Base-by-base conservation (phyloP, 306 rosid genomes). In the Abrus precatorius region DNA sequence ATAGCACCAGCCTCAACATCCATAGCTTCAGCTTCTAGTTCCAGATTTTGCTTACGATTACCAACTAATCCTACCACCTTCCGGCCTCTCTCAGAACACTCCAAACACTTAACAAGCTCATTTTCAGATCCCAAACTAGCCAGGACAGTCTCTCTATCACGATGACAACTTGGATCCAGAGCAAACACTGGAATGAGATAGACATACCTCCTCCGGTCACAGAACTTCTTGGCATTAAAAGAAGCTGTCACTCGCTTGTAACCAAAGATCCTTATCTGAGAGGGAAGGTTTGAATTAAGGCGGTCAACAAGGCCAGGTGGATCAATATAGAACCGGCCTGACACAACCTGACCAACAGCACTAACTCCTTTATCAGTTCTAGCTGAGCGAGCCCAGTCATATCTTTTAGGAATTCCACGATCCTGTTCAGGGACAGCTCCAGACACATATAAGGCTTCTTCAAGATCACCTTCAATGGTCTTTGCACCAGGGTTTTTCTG, bases 401-500 rank as follows among this genome's bases (percentile, higher is more conserved):
- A 92, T 9, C 95, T 90, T 72, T 89, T 87, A 14, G 97, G 87
- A 56, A 43, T 69, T 76, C 89, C 91, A 2, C 94, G 97, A 75
- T 91, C 97, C 10, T 90, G 95, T 41, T 95, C 97, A 50, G 99
- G 93, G 4, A 93, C 95, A 32, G 90, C 97, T 43, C 93, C 93
- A 79, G 99, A 81, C 40, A 48, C 78, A 84, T 82, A 93, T 28
- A 95, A 88, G 49, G 93, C 97, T 79, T 95, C 97, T 78, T 95
- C 99, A 33, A 95, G 89, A 80, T 93, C 99, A 57, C 97, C 93
- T 83, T 95, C 99, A 64, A 93, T 95, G 81, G 99, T 93, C 86
- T 95, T 95, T 54, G 97, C 99, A 78, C 99, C 97, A 5, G 99
- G 97, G 79, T 95, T 95, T 79, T 95, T 93, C 84, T 95, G 99